Evolutionary conservation across 2,329 filamentous ascomycete genomes (phyloP).

Genomic region (Stachybotrys elegans): DNA sequence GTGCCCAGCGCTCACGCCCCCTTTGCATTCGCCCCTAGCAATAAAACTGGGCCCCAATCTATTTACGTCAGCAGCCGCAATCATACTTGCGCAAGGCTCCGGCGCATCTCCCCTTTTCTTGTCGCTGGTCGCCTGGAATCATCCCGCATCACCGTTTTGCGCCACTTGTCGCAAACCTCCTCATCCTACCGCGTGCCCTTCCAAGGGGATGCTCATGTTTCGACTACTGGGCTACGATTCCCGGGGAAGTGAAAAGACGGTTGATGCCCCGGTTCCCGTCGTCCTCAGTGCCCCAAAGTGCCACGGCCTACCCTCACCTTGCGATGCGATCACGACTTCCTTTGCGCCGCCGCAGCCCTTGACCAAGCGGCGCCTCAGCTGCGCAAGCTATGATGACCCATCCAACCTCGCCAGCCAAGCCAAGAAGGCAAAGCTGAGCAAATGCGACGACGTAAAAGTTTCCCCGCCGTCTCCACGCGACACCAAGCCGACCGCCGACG

Average conservation of each 20-base stretch:
- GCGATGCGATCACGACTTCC: conserved; percentile 18
- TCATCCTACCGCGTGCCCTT: conserved; percentile 14
- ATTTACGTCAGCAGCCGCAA: conserved; percentile 3
- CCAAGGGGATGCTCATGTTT: conserved; percentile 50
- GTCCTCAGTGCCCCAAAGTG: too few relatives aligned
- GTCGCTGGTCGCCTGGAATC: conserved; percentile 3
- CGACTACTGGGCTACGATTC: conserved; percentile 56
- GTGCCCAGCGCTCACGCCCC: background rate
- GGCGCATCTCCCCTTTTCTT: conserved; percentile 8
- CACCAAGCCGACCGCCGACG: conserved; percentile 20
- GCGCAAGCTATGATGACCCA: conserved; percentile 23
- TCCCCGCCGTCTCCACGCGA: too few relatives aligned
- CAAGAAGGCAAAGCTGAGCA: conserved; percentile 41
- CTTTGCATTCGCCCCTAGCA: background rate
- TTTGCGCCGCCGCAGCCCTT: conserved; percentile 21
- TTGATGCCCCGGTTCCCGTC: too few relatives aligned
- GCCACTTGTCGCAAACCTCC: conserved; percentile 12
- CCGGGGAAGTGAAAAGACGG: conserved; percentile 50
- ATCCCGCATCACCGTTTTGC: too few relatives aligned
- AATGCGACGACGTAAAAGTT: conserved; percentile 20
- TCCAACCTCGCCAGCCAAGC: conserved; percentile 18
- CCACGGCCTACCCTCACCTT: too few relatives aligned
- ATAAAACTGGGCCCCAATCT: conserved; percentile 8
- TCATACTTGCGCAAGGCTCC: background rate
- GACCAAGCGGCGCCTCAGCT: conserved; percentile 33